Base-by-base conservation (phyloP, 179 eudicot genomes). In the Beta macrorhiza region DNA sequence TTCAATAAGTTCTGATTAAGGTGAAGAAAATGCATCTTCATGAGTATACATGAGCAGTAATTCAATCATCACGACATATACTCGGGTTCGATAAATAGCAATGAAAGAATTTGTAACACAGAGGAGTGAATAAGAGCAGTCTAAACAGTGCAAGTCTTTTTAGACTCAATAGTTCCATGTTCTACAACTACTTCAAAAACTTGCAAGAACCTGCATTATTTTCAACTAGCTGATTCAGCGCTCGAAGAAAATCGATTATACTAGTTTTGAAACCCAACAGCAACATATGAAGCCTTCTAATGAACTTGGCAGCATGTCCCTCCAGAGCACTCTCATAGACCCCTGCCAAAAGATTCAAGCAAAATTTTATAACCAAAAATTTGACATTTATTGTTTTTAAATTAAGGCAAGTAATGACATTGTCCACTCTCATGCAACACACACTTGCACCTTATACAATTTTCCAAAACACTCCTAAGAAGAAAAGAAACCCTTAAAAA, bases 341-440 rank as follows among this genome's bases (percentile, higher is more conserved):
- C 86, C 86, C 86, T 84, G 83, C 56, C 71, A 77, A 72, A 59
- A 77, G 6, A 75, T 42, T 83, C 52, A 53, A 63, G 13, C 75
- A 58, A 55, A 76, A 10, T 19, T n/a, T 19, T 7, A 32, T 72
- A n/a, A 65, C 1, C 32, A 49, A 67, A 65, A 13, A 65, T 20
- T 10, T 20, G 13, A n/a, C 13, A 74, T 8, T 53, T 19, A 64
- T 5, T 1, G 9, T 16, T 12, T 6, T 32, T 53, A 57, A 20
- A 44, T 3, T 5, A 29, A 58, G 15, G 15, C 56, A 13, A 1
- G 42, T 4, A 58, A 19, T 6, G 25, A 58, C 4, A 37, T 19
- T 13, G 63, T 45, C 49, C 52, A 42, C n/a, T 16, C 0, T 19
- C 51, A 29, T 15, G 58, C 7, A 47, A 14, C 42, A 65, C 14